Base-by-base conservation (phyloP, 306 rosid genomes). In the Prinsepia uniflora region DNA sequence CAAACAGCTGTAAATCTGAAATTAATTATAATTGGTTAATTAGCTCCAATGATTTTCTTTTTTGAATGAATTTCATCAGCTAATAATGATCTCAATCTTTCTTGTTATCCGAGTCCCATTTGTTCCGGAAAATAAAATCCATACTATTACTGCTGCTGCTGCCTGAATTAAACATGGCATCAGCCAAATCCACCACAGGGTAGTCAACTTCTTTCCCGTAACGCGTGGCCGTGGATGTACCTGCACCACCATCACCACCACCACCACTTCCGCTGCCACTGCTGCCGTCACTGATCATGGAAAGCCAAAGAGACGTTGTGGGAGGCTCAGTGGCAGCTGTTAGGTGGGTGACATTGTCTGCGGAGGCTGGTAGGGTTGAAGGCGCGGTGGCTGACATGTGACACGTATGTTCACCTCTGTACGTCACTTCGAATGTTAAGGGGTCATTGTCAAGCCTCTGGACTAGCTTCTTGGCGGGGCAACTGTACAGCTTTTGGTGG, bases 311-410 rank as follows among this genome's bases (percentile, higher is more conserved):
- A 68, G 41, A 66, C 63, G 72, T 7, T 72, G 49, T 8, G 17
- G 34, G 63, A 58, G 47, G 80, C 36, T 30, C 4, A 56, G 40
- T 39, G 13, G 62, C 40, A 19, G 73, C 19, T 7, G 78, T 10
- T 63, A 67, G 55, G 6, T 10, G 20, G 79, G 30, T 24, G 19
- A 1, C 36, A 30, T 30, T 30, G 36, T 58, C 53, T 0, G 53
- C 50, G 6, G 69, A 24, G 10, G 43, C 82, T 4, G 79, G 86
- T 0, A 78, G 72, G 34, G 40, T 24, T 22, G 89, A 82, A 62
- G 97, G 97, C 14, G 92, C 89, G 0, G 96, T 91, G 62, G 86
- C 78, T 10, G 96, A 89, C 87, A 79, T 79, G 65, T 84, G 88
- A 71, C 97, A 89, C 0, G 83, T 89, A 81, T 91, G 97, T 0